Evolutionary conservation across 495 filamentous ascomycete genomes (phyloP), one percentile per base, ranked within the genome.

Genomic region (Mycothermus thermophilus): DNA sequence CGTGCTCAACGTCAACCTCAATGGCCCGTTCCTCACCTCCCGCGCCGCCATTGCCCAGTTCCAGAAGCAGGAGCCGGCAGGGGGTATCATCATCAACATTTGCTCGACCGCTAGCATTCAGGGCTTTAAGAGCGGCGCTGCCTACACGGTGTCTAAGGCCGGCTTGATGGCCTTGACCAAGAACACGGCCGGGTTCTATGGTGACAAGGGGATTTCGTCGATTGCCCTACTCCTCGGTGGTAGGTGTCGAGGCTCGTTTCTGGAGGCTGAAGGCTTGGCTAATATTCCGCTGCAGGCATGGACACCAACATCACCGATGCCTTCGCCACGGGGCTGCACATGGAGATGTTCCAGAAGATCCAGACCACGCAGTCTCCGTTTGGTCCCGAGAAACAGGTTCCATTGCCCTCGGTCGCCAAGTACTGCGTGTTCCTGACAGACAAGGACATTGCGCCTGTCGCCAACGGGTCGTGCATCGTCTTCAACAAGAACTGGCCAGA

Each of bases 181-280:
- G 52, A 76, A 65, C 48, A 78, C 72, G 19, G 74, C 73, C 2
- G 60, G 64, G 0, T 72, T 55, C 51, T 78, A 78, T 48, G 66
- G 60, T 0, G 55, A 51, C 25, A 67, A 71, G 50, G 68, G 70
- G 14, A 74, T 79, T 46, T 62, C 64, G 29, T 66, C 59, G 41
- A 63, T 76, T 24, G 71, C 67, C 0, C 50, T 78, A 34, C 52
- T 67, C 52, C 49, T 72, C 28, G 75, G 72, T 14, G 68, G n/a
- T n/a, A n/a, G n/a, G n/a, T n/a, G n/a, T n/a, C n/a, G n/a, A n/a
- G n/a, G n/a, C n/a, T n/a, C n/a, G n/a, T n/a, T n/a, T n/a, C n/a
- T n/a, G n/a, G n/a, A n/a, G n/a, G n/a, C n/a, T n/a, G n/a, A n/a
- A n/a, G n/a, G n/a, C n/a, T n/a, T n/a, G n/a, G n/a, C n/a, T n/a